These are phyloP conservation scores for Xylariaceae sp. DNA, from an alignment of 2,329 filamentous ascomycete species.

Conservation along the genomic window DNA sequence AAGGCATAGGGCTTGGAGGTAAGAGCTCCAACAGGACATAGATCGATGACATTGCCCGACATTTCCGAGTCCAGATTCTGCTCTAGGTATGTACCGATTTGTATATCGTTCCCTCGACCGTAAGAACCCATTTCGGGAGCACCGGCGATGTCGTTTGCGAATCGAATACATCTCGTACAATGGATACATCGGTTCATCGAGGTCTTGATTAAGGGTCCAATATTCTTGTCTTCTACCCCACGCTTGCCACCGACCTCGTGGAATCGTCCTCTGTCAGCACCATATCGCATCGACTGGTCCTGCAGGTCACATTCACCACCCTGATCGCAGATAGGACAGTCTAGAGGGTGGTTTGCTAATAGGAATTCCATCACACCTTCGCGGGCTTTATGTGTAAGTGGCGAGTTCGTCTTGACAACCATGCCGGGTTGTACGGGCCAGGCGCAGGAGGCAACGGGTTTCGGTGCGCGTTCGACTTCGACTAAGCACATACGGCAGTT, in stretches of 20 bases:
- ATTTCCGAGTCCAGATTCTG: conserved; percentile 91
- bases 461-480: conserved; percentile 94
- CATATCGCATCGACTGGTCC: conserved; percentile 99
- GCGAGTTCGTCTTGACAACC: conserved; percentile 98
- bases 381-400: conserved; percentile 93
- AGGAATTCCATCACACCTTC: conserved; percentile 99
- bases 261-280: conserved; percentile 92
- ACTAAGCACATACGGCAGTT: conserved; percentile 99
- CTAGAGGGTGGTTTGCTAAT: conserved; percentile 91
- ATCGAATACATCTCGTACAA: conserved; percentile 96
- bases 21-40: conserved; percentile 95
- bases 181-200: conserved; percentile 99
- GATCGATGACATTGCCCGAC: conserved; percentile 96
- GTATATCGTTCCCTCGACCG: conserved; percentile 93
- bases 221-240: conserved; percentile 99
- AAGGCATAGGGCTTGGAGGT: conserved; percentile 98
- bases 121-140: conserved; percentile 93
- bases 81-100: conserved; percentile 98
- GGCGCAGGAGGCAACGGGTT: conserved; percentile 96
- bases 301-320: conserved; percentile 98
- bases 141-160: conserved; percentile 95
- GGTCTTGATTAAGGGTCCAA: conserved; percentile 96
- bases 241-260: conserved; percentile 96
- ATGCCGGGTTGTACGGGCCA: conserved; percentile 99
- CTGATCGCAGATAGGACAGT: conserved; percentile 98